A percentile compares a stretch with the other conserved stretches of the same genome.
phyloP scores from a whole-genome alignment of 306 rosid species.

The Casuarina cunninghamiana region DNA sequence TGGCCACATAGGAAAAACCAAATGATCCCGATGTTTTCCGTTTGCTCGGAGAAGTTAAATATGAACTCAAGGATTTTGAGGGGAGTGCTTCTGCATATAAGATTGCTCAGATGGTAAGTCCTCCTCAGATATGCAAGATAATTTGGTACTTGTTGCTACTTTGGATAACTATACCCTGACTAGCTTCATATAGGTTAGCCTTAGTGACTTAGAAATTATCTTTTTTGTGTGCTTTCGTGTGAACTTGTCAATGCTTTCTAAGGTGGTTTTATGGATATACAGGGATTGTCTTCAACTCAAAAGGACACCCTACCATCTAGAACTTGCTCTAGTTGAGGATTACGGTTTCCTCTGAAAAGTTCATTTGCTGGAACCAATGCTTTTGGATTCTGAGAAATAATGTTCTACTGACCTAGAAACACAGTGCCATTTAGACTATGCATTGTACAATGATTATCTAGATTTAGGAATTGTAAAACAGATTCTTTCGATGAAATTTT shows the following conservation, averaged over 20 bases:
- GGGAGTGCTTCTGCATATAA: conserved; percentile 83
- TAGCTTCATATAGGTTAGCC: conserved; percentile 3
- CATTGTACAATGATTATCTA: too few relatives aligned
- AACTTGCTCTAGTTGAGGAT: neutral
- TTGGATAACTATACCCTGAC: conserved; percentile 4
- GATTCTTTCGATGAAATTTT: neutral
- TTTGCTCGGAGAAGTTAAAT: conserved; percentile 92
- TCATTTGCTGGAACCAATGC: neutral
- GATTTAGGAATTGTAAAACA: too few relatives aligned
- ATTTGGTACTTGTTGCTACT: conserved; percentile 15
- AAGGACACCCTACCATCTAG: neutral
- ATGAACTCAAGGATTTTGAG: conserved; percentile 71
- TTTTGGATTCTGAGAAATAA: too few relatives aligned
- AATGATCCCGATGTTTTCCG: conserved; percentile 78
- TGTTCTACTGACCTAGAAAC: neutral
- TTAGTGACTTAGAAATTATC: neutral
- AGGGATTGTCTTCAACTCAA: neutral
- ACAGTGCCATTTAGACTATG: neutral
- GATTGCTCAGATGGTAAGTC: conserved; percentile 66
- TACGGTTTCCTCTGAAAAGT: neutral
- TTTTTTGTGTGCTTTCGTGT: neutral
- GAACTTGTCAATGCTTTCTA: neutral
- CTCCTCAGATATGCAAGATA: conserved; percentile 28
- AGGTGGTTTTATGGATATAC: neutral
- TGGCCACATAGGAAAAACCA: conserved; percentile 58